Evolutionary conservation across 2,329 filamentous ascomycete species (phyloP).

Genomic region (Botryotinia calthae): DNA sequence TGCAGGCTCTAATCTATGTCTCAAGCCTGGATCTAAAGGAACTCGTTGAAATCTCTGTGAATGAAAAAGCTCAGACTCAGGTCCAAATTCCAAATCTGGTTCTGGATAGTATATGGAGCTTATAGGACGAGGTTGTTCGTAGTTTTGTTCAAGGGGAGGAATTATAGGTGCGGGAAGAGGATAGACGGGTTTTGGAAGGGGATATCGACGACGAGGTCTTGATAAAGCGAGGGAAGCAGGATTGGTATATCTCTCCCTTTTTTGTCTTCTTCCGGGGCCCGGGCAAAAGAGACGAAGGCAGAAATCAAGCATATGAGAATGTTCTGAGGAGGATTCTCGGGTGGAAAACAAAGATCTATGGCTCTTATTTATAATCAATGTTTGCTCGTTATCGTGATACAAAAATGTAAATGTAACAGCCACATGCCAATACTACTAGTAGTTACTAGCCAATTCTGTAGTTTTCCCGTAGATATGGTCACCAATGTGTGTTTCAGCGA

Average conservation of each 20-base stretch:
- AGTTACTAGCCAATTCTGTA: background rate
- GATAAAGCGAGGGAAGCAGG: background rate
- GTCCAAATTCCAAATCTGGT: background rate
- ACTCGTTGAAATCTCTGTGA: background rate
- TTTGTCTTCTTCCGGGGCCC: conserved; percentile 7
- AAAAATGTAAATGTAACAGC: background rate
- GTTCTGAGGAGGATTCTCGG: background rate
- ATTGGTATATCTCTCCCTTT: conserved; percentile 3
- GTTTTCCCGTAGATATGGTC: background rate
- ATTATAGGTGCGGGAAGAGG: background rate
- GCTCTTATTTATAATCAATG: background rate
- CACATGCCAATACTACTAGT: background rate
- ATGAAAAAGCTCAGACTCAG: background rate
- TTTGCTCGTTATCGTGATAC: background rate
- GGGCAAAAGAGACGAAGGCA: conserved; percentile 16
- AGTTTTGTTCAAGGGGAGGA: no score
- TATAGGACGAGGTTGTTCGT: background rate
- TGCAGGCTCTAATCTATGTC: background rate
- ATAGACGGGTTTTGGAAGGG: background rate
- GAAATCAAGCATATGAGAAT: conserved; percentile 14
- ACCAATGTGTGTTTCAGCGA: no score
- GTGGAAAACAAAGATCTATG: background rate
- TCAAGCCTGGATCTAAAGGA: background rate
- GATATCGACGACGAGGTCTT: background rate
- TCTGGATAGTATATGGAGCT: background rate